Conservation (phyloP, 495 filamentous ascomycete species). For the Daldinia concentrica region DNA sequence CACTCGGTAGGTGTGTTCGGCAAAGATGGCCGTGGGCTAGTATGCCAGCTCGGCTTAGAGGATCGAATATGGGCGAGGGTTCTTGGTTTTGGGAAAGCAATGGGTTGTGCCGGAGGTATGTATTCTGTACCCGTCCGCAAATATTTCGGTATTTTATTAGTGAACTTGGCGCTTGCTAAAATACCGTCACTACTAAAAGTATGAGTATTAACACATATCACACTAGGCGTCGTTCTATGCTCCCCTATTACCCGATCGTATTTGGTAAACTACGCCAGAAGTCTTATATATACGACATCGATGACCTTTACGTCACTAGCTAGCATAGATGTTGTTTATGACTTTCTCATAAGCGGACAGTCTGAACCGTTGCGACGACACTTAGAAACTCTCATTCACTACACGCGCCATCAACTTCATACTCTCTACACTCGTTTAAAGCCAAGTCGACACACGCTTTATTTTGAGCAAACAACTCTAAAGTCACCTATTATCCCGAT, state of each 20-base stretch:
- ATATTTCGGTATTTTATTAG: not conserved
- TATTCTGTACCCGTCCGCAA: slow-evolving; percentile 13
- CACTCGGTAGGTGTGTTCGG: slow-evolving; percentile 78
- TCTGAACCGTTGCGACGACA: slow-evolving; percentile 49
- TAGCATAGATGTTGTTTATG: slow-evolving; percentile 60
- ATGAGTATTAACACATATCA: slow-evolving; percentile 18
- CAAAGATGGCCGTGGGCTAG: slow-evolving; percentile 68
- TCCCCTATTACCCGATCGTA: slow-evolving; percentile 60
- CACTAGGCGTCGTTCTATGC: slow-evolving; percentile 58
- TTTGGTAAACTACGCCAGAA: slow-evolving; percentile 70
- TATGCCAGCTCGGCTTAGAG: slow-evolving; percentile 73
- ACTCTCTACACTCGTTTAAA: slow-evolving; percentile 21
- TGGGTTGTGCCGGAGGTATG: slow-evolving; percentile 77
- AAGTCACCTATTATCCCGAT: slow-evolving; percentile 55
- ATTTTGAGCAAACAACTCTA: slow-evolving; percentile 37
- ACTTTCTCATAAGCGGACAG: slow-evolving; percentile 55
- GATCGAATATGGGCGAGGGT: slow-evolving; percentile 71
- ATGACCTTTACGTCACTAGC: slow-evolving; percentile 64
- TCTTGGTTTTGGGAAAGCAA: slow-evolving; percentile 80
- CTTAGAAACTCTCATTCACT: slow-evolving; percentile 40
- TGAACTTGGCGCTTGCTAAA: not conserved
- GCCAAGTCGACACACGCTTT: slow-evolving; percentile 31
- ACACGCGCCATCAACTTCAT: slow-evolving; percentile 41
- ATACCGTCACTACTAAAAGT: not conserved
- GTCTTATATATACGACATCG: slow-evolving; percentile 69